A percentile compares a stretch with the other conserved stretches of the same genome.
Evolutionary conservation across 768 basidiomycete genomes (phyloP).

Genomic region (Leccinum disarticulatum): DNA sequence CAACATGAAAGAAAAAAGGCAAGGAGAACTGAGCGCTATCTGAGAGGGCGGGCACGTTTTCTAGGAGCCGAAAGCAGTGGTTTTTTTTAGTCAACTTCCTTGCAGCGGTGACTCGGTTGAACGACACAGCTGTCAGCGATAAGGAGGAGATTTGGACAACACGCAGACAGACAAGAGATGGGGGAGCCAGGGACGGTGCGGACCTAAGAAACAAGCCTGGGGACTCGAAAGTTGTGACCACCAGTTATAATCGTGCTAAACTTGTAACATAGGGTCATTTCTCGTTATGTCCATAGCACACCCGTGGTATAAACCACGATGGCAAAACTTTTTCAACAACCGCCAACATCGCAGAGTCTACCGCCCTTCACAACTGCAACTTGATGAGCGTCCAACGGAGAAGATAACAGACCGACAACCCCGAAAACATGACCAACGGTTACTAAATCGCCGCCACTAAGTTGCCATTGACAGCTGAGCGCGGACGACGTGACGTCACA

Average conservation of each 20-base stretch:
- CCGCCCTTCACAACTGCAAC: no score
- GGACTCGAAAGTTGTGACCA: constrained; percentile 6
- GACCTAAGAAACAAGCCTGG: constrained; percentile 14
- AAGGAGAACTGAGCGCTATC: constrained; percentile 20
- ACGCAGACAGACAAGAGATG: not conserved
- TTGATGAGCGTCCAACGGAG: no score
- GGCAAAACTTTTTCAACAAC: not conserved
- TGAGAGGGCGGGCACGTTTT: constrained; percentile 27
- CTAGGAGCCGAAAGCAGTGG: constrained; percentile 20
- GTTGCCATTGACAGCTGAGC: no score
- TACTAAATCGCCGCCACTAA: no score
- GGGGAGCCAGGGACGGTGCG: constrained; percentile 4
- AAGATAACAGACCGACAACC: no score
- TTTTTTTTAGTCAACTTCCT: constrained; percentile 27
- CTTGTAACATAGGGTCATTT: constrained; percentile 25
- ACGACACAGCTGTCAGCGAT: not conserved
- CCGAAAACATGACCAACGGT: no score
- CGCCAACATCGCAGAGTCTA: not conserved
- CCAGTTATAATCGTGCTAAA: constrained; percentile 11
- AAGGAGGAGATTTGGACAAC: not conserved
- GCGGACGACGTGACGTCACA: not conserved
- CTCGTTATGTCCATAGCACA: constrained; percentile 13
- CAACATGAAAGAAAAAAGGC: constrained; percentile 11
- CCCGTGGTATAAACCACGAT: not conserved
- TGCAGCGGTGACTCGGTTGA: constrained; percentile 4